phyloP scores from a whole-genome alignment of 1,139 yeast genomes.

The Lodderomyces parapsilosis region DNA sequence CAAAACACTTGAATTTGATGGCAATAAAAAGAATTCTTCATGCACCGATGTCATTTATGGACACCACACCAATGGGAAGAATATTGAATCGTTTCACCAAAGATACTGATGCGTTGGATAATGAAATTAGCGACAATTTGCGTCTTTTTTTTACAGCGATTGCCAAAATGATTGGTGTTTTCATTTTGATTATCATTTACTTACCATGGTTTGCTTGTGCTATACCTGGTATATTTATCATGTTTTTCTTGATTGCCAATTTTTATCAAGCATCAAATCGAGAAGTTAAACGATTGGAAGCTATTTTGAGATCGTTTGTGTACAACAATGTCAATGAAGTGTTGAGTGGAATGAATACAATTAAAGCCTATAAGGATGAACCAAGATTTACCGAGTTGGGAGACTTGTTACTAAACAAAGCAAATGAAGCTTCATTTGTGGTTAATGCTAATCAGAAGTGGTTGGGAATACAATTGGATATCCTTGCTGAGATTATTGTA shows the following conservation, averaged over 20 bases:
- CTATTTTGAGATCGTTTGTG: conserved; percentile 35
- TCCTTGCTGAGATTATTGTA: conserved; percentile 46
- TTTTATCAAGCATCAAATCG: conserved; percentile 50
- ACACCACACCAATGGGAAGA: conserved; percentile 61
- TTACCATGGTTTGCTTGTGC: conserved; percentile 77
- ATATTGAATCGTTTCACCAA: conserved; percentile 65
- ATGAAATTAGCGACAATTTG: conserved; percentile 62
- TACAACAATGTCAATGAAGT: conserved; percentile 73
- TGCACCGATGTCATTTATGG: conserved; percentile 60
- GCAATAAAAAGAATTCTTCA: conserved; percentile 44
- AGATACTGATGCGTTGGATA: conserved; percentile 82
- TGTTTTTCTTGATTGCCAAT: conserved; percentile 51
- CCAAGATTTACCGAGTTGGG: conserved; percentile 52
- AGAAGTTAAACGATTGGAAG: conserved; percentile 44
- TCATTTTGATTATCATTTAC: conserved; percentile 65
- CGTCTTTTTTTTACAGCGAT: conserved; percentile 51
- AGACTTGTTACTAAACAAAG: conserved; percentile 51
- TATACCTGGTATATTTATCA: conserved; percentile 49
- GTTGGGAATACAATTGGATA: conserved; percentile 66
- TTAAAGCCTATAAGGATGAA: conserved; percentile 57
- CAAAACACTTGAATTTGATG: conserved; percentile 41
- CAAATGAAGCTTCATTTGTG: conserved; percentile 71
- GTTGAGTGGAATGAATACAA: conserved; percentile 68
- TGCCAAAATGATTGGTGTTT: conserved; percentile 58
- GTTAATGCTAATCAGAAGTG: conserved; percentile 75